Evolutionary conservation across 345 rosid species (phyloP).

Genomic region (Theobroma cacao): DNA sequence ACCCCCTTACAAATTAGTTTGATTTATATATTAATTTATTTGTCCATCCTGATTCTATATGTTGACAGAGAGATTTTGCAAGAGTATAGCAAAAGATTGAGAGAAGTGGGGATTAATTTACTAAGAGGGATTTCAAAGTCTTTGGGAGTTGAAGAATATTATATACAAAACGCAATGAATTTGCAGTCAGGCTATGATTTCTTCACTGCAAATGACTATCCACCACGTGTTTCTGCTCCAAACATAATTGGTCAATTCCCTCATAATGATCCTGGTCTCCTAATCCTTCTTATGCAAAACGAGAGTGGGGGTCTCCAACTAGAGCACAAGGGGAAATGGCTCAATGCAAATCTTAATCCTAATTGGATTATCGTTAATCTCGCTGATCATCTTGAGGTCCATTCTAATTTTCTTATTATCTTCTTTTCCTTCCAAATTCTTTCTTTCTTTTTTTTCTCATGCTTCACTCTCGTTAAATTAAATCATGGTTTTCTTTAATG

Average conservation of each 20-base stretch:
- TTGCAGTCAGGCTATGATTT: slow-evolving; percentile 25
- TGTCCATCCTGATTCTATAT: not conserved
- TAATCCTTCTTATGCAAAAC: slow-evolving; percentile 22
- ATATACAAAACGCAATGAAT: slow-evolving; percentile 19
- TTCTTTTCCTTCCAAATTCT: no score
- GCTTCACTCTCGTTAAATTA: not conserved
- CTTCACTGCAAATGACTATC: slow-evolving; percentile 24
- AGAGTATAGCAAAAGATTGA: slow-evolving; percentile 19
- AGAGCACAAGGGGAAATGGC: slow-evolving; percentile 26
- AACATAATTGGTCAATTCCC: slow-evolving; percentile 12
- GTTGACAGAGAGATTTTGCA: slow-evolving; percentile 10
- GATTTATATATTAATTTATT: not conserved
- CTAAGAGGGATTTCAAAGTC: slow-evolving; percentile 21
- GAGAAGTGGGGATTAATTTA: slow-evolving; percentile 17
- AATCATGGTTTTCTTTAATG: not conserved
- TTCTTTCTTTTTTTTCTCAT: not conserved
- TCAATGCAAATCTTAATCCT: slow-evolving; percentile 9
- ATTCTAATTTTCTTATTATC: not conserved
- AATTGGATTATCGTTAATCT: slow-evolving; percentile 20
- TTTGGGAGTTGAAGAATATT: slow-evolving; percentile 19
- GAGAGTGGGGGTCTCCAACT: slow-evolving; percentile 30
- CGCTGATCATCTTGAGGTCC: slow-evolving; percentile 30
- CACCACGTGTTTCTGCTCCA: slow-evolving; percentile 15
- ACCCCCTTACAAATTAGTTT: no score
- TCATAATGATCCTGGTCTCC: slow-evolving; percentile 29